Percentiles rank a stretch among this genome's conserved stretches.
phyloP scores from a whole-genome alignment of 352 stramenopile genomes.

The Pythium volutum region DNA sequence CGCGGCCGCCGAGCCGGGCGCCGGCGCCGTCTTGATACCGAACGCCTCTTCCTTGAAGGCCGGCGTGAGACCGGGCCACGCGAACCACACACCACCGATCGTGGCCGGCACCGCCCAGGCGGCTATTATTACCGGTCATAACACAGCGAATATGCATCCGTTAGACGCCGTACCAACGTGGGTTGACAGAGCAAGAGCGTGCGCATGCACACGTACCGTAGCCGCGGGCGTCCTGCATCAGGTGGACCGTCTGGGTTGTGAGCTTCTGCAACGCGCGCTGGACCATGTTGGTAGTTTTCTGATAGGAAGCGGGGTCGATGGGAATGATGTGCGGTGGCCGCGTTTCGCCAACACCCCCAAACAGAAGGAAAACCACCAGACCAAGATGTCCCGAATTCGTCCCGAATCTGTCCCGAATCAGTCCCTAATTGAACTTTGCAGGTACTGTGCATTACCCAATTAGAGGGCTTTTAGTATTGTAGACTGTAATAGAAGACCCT shows the following conservation, averaged over 20 bases:
- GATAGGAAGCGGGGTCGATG: background rate
- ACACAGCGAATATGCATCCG: background rate
- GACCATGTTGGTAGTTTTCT: slow-evolving; percentile 24
- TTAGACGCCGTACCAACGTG: background rate
- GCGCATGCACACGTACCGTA: slow-evolving; percentile 43
- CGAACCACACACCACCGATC: slow-evolving; percentile 59
- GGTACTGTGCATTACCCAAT: background rate
- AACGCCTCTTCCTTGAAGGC: slow-evolving; percentile 75
- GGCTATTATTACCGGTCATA: slow-evolving; percentile 20
- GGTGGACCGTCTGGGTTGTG: slow-evolving; percentile 37
- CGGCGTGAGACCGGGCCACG: slow-evolving; percentile 65
- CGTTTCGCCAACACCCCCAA: slow-evolving; percentile 15
- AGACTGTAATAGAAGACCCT: background rate
- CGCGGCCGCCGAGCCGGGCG: slow-evolving; percentile 24
- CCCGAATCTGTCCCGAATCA: slow-evolving; percentile 10
- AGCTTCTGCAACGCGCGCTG: slow-evolving; percentile 36
- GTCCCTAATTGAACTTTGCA: background rate
- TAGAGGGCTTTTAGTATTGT: background rate
- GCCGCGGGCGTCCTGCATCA: slow-evolving; percentile 48
- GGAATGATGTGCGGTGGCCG: slow-evolving; percentile 3
- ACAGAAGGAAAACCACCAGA: slow-evolving; percentile 23
- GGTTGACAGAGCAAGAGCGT: background rate
- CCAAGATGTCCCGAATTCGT: slow-evolving; percentile 14
- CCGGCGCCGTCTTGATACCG: slow-evolving; percentile 39
- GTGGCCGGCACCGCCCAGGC: slow-evolving; percentile 52